Base-by-base conservation (phyloP, 768 basidiomycete species). In the Podaxis carcinomalis region DNA sequence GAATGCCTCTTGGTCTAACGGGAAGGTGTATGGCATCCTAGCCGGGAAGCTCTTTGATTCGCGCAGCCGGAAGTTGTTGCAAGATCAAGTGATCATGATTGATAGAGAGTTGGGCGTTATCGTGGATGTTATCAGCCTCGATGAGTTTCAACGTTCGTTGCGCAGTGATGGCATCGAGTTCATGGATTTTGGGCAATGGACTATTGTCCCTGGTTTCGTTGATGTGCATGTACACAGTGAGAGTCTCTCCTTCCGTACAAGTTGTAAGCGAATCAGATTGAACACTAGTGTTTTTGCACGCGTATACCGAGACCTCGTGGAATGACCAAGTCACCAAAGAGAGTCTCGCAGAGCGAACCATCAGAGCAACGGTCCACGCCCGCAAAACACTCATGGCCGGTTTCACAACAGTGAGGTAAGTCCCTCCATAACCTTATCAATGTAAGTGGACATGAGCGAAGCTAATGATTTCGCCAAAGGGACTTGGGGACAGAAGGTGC, bases 401-500 rank as follows among this genome's bases (percentile, higher is more conserved):
- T 1, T 89, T 80, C 68, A 88, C 88, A 0, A 77, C 83, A 6
- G 85, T 87, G 13, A 75, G 84, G 87, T 85, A 25, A 19, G 70
- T 69, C 51, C 27, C 47, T 19, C 39, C 16, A 28, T 28, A 44
- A n/a, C 19, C 42, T 19, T 4, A 44, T 44, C 42, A 19, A 19
- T 16, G 16, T 7, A 44, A 37, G 47, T 47, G 46, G 52, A 53
- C 11, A 6, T n/a, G 25, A 7, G 46, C 16, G 28, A 51, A 47
- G 51, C 25, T 53, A 19, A 60, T 61, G 25, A 50, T 37, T 58
- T 46, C 50, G 46, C 32, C 46, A 27, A 66, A 86, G 85, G 35
- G 86, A 88, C 65, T 74, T 88, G 4, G 86, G 87, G n/a, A 87
- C 86, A 1, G 86, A 88, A 68, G 86, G 85, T 1, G 85, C 85